A percentile compares a stretch with the other conserved stretches of the same genome.
Evolutionary conservation across 257 asterid genomes (phyloP).

Genomic region (Solanum infundibuliforme): DNA sequence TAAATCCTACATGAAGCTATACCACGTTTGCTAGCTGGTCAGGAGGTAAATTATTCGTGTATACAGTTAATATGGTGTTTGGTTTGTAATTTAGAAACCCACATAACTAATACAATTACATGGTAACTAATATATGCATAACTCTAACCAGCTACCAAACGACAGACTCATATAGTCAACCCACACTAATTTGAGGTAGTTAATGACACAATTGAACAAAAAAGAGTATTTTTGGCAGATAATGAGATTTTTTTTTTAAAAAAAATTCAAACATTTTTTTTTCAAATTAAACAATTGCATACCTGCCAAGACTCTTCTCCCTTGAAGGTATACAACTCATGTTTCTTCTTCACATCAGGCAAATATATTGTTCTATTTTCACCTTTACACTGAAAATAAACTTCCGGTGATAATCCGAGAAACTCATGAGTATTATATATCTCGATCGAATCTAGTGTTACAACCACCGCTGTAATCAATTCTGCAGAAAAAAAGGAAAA

Average conservation of each 20-base stretch:
- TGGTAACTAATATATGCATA: neutral
- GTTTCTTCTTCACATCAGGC: constrained; percentile 19
- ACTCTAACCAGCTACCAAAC: neutral
- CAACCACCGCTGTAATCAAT: neutral
- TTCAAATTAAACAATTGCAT: neutral
- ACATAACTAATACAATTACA: neutral
- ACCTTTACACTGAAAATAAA: constrained; percentile 16
- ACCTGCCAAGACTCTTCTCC: constrained; percentile 30
- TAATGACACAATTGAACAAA: neutral
- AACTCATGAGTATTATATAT: constrained; percentile 9
- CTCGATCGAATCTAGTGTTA: neutral
- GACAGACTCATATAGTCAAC: neutral
- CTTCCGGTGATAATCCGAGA: neutral
- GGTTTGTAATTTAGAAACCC: neutral
- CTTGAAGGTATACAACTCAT: constrained; percentile 3
- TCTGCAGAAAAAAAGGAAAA: neutral
- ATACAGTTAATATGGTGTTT: neutral
- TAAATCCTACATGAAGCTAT: neutral
- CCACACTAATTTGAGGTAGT: neutral
- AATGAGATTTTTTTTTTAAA: neutral
- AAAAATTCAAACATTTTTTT: no score
- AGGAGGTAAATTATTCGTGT: neutral
- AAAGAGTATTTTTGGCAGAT: neutral
- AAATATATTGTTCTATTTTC: constrained; percentile 11
- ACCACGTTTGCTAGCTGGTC: neutral